Conservation (phyloP, 345 rosid species). For the Syzygium aqueum region DNA sequence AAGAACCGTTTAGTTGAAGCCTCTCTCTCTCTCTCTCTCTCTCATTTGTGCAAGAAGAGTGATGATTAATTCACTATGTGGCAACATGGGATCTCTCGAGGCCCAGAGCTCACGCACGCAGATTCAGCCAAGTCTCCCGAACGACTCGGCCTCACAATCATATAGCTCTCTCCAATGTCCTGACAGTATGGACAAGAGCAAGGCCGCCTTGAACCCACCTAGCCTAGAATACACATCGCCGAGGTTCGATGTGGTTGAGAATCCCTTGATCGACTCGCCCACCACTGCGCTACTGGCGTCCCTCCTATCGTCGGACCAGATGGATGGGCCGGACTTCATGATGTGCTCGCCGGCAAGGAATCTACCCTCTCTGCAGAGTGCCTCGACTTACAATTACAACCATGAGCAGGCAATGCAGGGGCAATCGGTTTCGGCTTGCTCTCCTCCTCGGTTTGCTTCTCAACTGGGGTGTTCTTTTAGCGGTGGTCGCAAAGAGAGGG, state of each 20-base stretch:
- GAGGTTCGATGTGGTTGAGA: not conserved
- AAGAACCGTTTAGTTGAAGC: not conserved
- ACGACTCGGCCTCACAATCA: not conserved
- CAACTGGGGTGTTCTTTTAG: slow-evolving; percentile 21
- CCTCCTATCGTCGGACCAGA: not conserved
- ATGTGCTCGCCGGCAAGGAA: not conserved
- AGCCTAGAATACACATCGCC: not conserved
- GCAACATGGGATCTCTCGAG: not conserved
- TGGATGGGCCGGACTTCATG: not conserved
- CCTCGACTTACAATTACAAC: not conserved
- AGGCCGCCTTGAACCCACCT: not conserved
- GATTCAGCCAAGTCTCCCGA: not conserved
- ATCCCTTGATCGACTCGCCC: not conserved
- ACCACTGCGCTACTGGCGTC: not conserved
- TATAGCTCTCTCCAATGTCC: not conserved
- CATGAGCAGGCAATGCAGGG: slow-evolving; percentile 25
- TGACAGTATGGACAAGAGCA: not conserved
- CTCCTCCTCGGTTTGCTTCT: slow-evolving; percentile 31
- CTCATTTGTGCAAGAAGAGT: not conserved
- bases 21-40: not conserved
- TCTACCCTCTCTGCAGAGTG: not conserved
- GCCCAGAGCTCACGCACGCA: not conserved
- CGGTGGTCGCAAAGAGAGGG: slow-evolving; percentile 16
- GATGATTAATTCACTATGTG: not conserved
- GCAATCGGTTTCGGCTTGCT: slow-evolving; percentile 24